Evolutionary conservation across 176 grass and related monocot species (phyloP), one percentile per base, ranked within the genome.

Genomic region (Stipa capillata): DNA sequence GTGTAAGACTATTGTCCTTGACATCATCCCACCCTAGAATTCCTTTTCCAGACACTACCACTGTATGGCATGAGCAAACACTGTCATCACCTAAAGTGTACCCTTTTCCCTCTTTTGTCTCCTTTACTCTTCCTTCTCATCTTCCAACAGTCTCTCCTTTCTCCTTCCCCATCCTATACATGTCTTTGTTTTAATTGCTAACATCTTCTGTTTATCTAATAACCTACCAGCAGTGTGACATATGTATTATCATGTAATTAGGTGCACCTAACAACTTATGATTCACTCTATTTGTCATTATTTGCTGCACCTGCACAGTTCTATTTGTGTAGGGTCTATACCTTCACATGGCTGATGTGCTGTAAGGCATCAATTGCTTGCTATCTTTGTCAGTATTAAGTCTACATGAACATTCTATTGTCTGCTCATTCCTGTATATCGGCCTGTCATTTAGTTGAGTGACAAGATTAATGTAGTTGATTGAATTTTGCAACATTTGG

Each of bases 221-320:
- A 76, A 53, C 20, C 9, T 42, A 54, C 43, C 4, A 5, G 32
- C 53, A 8, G 2, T 53, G 34, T 70, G 15, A 58, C 77, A 34
- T 76, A 32, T 77, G 63, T 59, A n/a, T 31, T 52, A 34, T 43
- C 4, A 32, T 71, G 27, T 71, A 82, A 76, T 69, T 77, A 62
- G 54, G 65, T 56, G 47, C 65, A 87, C 73, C 73, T 72, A 83
- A 57, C 79, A 57, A 36, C 45, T 78, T 78, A 73, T 65, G 17
- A 32, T n/a, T 65, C 41, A 12, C 49, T 43, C 55, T 53, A 45
- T 77, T 69, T 82, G 41, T 64, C 66, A 78, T 83, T 16, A 73
- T 83, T 78, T 73, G 49, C 66, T 83, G 80, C 56, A 83, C 32
- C 55, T 65, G 65, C 40, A 21, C 58, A 53, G 73, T 56, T 73